A percentile compares a stretch with the other conserved stretches of the same genome.
These are phyloP conservation scores for Clathrospora elynae DNA, from an alignment of 2,329 filamentous ascomycete species.

Conservation along the genomic window DNA sequence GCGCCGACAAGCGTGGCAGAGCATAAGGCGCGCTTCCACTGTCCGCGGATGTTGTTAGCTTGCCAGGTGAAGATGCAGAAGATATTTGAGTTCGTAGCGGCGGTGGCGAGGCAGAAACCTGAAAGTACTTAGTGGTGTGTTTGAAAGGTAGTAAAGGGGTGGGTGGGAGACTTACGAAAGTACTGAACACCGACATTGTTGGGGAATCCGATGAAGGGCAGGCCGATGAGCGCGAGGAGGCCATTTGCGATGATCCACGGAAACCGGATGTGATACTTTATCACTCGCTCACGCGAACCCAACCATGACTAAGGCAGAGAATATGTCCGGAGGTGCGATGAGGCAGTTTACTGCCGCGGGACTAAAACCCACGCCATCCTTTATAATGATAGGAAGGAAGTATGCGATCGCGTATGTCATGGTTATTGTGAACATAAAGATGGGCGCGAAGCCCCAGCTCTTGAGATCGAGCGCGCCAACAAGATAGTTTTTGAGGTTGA, in stretches of 20 bases:
- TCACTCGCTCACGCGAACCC: slow-evolving; percentile 68
- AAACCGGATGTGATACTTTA: slow-evolving; percentile 66
- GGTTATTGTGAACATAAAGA: slow-evolving; percentile 34
- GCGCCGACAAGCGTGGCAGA: slow-evolving; percentile 76
- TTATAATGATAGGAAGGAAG: slow-evolving; percentile 39
- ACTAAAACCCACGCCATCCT: slow-evolving; percentile 38
- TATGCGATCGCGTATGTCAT: slow-evolving; percentile 40
- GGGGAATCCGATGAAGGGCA: slow-evolving; percentile 74
- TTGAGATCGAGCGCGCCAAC: slow-evolving; percentile 27
- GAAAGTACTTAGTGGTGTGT: not conserved
- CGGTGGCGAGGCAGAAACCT: slow-evolving; percentile 72
- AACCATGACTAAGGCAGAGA: slow-evolving; percentile 48
- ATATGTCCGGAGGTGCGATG: slow-evolving; percentile 36
- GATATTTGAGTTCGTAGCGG: slow-evolving; percentile 76
- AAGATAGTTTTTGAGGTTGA: slow-evolving; percentile 30
- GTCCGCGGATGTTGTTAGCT: slow-evolving; percentile 84
- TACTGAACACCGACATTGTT: slow-evolving; percentile 64
- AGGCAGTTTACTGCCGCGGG: slow-evolving; percentile 33
- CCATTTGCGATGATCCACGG: slow-evolving; percentile 71
- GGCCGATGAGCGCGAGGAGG: slow-evolving; percentile 67
- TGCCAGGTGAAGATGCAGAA: slow-evolving; percentile 78
- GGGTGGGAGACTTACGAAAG: slow-evolving; percentile 47
- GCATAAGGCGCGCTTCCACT: slow-evolving; percentile 84
- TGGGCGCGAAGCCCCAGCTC: slow-evolving; percentile 28
- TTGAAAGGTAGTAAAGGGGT: not conserved